Conservation (phyloP, 495 filamentous ascomycete species). For the Lasiosphaeris hirsuta region DNA sequence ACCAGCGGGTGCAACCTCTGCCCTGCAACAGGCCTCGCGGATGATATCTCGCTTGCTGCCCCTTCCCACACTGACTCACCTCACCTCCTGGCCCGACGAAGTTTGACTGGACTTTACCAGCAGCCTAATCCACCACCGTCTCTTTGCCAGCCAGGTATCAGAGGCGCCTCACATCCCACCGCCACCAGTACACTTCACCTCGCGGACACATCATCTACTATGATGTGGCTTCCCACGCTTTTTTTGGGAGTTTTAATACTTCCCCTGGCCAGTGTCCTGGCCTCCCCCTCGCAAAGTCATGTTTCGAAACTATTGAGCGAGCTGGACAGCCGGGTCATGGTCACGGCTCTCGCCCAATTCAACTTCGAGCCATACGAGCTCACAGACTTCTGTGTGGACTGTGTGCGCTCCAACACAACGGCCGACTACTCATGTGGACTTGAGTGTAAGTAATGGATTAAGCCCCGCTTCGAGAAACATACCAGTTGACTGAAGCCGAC, state of each 20-base stretch:
- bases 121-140: too few relatives aligned
- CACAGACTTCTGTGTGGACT: slow-evolving; percentile 23
- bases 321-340: background rate
- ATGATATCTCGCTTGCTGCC: too few relatives aligned
- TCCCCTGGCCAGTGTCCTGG: background rate
- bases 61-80: too few relatives aligned
- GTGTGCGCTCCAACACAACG: slow-evolving; percentile 9
- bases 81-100: too few relatives aligned
- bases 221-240: background rate
- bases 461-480: background rate
- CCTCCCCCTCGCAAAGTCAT: background rate
- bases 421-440: slow-evolving; percentile 21
- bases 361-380: slow-evolving; percentile 25
- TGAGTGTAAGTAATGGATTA: slow-evolving; percentile 20
- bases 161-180: too few relatives aligned
- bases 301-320: background rate
- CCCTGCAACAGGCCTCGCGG: too few relatives aligned
- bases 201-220: background rate
- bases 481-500: background rate
- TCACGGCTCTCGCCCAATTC: slow-evolving; percentile 16
- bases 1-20: too few relatives aligned
- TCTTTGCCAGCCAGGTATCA: too few relatives aligned
- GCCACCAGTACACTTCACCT: too few relatives aligned
- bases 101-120: too few relatives aligned
- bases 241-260: background rate